Evolutionary conservation across 257 asterid species (phyloP).

Genomic region (Plantago major): DNA sequence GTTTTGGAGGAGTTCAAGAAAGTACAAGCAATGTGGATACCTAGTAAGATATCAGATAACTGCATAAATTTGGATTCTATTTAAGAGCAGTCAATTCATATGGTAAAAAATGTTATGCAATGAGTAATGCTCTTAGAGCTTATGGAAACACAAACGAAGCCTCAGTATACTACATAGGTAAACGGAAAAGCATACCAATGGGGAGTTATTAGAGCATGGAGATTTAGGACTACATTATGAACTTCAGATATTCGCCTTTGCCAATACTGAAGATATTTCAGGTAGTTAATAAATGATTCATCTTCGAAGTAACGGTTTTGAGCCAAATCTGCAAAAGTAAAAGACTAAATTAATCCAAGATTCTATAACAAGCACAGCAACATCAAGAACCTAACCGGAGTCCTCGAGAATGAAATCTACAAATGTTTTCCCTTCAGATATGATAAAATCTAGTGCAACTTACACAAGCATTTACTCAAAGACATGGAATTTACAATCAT

Average conservation of each 20-base stretch:
- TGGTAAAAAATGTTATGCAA: too few relatives aligned
- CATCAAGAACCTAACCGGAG: background rate
- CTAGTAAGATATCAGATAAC: constrained; percentile 28
- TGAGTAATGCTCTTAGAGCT: constrained; percentile 4
- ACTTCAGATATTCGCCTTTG: constrained; percentile 86
- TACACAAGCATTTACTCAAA: background rate
- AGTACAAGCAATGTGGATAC: constrained; percentile 92
- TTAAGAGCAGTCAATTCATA: background rate
- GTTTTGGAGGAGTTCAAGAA: constrained; percentile 89
- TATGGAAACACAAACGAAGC: too few relatives aligned
- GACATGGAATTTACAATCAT: too few relatives aligned
- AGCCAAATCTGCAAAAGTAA: constrained; percentile 69
- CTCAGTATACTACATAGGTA: background rate
- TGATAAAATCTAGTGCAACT: background rate
- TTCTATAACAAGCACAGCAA: background rate
- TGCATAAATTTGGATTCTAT: background rate
- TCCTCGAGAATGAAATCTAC: background rate
- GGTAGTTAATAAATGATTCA: constrained; percentile 87
- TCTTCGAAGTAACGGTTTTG: constrained; percentile 92
- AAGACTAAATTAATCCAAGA: constrained; percentile 21
- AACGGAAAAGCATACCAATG: background rate
- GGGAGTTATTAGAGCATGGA: constrained; percentile 3
- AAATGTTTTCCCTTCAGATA: too few relatives aligned
- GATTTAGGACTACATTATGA: constrained; percentile 52
- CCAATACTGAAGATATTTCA: constrained; percentile 93